Percentiles rank a stretch among this genome's conserved stretches.
Conservation (phyloP, 1,284 basidiomycete genomes). For the Ustilago lituana region DNA sequence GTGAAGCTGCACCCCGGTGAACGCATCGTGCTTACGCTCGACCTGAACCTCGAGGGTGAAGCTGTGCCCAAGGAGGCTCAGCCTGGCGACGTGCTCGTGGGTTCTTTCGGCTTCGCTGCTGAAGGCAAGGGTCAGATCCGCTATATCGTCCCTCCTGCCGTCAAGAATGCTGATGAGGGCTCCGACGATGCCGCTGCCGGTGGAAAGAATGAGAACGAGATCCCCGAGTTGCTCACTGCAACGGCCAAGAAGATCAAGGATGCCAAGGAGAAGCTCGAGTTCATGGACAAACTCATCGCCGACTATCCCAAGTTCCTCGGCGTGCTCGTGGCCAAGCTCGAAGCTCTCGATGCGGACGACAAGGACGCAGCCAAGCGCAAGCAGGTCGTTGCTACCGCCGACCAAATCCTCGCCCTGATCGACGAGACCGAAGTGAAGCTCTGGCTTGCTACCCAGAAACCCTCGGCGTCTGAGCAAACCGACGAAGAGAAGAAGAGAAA, state of each 20-base stretch:
- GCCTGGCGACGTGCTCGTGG: constrained; percentile 65
- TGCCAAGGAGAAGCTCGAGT: constrained; percentile 57
- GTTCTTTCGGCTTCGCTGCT: constrained; percentile 58
- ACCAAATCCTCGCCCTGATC: constrained; percentile 51
- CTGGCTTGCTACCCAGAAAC: constrained; percentile 58
- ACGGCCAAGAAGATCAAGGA: constrained; percentile 65
- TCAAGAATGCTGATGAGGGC: constrained; percentile 46
- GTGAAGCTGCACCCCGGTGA: constrained; percentile 66
- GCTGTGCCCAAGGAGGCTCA: constrained; percentile 63
- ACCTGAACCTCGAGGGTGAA: constrained; percentile 64
- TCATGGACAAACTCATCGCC: constrained; percentile 59
- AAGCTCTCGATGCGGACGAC: constrained; percentile 46
- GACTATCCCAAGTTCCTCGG: constrained; percentile 64
- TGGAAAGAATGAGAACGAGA: constrained; percentile 54
- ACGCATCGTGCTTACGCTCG: constrained; percentile 58
- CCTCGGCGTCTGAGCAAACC: constrained; percentile 57
- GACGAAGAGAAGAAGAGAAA: constrained; percentile 57
- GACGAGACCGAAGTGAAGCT: constrained; percentile 61
- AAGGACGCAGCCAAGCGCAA: constrained; percentile 38
- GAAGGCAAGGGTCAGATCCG: constrained; percentile 56
- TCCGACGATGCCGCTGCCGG: constrained; percentile 13
- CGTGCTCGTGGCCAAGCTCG: constrained; percentile 60
- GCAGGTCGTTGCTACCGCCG: constrained; percentile 50
- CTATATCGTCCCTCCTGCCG: constrained; percentile 64
- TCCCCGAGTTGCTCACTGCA: constrained; percentile 63